These are phyloP conservation scores for Apiospora phragmitis DNA, from an alignment of 2,329 filamentous ascomycete genomes.

Conservation along the genomic window DNA sequence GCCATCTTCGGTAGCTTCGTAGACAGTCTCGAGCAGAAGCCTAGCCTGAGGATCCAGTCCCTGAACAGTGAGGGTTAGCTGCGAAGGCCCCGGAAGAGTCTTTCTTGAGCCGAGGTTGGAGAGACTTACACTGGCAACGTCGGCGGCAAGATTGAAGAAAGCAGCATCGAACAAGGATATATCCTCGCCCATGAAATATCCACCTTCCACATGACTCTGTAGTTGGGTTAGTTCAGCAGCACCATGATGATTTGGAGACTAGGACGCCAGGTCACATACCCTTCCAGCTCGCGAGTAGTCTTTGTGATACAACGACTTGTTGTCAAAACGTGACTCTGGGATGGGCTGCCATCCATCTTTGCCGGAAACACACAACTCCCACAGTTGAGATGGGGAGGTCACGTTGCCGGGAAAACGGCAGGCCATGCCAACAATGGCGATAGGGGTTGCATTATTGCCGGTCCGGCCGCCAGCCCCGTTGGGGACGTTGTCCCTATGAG, in stretches of 20 bases:
- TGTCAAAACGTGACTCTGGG: constrained; percentile 22
- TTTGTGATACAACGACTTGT: constrained; percentile 21
- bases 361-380: constrained; percentile 24
- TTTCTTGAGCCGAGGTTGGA: no score
- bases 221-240: no score
- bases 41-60: constrained; percentile 37
- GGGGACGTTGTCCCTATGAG: no score
- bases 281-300: constrained; percentile 14
- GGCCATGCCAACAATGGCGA: constrained; percentile 32
- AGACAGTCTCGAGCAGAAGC: constrained; percentile 30
- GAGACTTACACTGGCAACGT: no score
- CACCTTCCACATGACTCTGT: no score
- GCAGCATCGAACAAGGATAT: constrained; percentile 34
- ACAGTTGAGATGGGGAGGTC: constrained; percentile 23
- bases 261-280: constrained; percentile 10
- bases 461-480: no score
- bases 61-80: constrained; percentile 22
- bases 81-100: no score
- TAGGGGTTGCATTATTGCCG: constrained; percentile 12
- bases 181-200: constrained; percentile 33
- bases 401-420: constrained; percentile 29
- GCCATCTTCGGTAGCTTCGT: constrained; percentile 33
- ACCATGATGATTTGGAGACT: constrained; percentile 12
- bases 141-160: constrained; percentile 31
- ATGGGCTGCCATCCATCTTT: constrained; percentile 24